Base-by-base conservation (phyloP, 495 filamentous ascomycete genomes). In the Entonaema liquescens region DNA sequence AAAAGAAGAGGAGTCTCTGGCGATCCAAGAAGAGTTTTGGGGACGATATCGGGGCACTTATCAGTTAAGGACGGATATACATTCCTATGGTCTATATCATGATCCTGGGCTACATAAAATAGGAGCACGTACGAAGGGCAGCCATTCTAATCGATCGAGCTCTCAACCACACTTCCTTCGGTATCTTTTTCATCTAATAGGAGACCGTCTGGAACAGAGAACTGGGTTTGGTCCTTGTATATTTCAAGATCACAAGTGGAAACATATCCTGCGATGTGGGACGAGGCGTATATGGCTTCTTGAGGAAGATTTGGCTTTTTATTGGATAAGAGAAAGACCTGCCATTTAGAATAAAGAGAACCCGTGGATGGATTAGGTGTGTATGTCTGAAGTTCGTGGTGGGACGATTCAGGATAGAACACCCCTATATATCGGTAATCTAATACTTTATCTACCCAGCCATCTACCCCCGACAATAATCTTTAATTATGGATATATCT, bases 1-100 rank as follows among this genome's bases (percentile, higher is more conserved):
- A 93, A 61, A 89, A 91, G 79, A 95, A 93, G 83, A 90, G 88
- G 80, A 89, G 82, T 54, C 76, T 83, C 64, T 93, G 92, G 92
- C 89, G 88, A 70, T 76, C 85, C 61, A 93, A 91, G 81, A 91
- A 89, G 77, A 79, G 68, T 53, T 70, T 81, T 28, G 78, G 79
- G 23, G 70, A 75, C 47, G 78, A 81, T 49, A 73, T 83, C 25
- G 79, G 80, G 40, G 76, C 82, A 52, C 70, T 83, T 40, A 79
- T 84, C 66, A 80, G 70, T 66, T 83, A 78, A 75, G 40, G 59
- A 26, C 65, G 56, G 11, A 53, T 59, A 38, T 53, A 67, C 63
- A 77, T 77, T 67, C 53, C 52, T 31, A 57, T 44, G 54, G 65
- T 38, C 62, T 63, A 67, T 55, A 62, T 60, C 52, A 62, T 71